Base-by-base conservation (phyloP, 106 monocot species). In the Allium cepa region DNA sequence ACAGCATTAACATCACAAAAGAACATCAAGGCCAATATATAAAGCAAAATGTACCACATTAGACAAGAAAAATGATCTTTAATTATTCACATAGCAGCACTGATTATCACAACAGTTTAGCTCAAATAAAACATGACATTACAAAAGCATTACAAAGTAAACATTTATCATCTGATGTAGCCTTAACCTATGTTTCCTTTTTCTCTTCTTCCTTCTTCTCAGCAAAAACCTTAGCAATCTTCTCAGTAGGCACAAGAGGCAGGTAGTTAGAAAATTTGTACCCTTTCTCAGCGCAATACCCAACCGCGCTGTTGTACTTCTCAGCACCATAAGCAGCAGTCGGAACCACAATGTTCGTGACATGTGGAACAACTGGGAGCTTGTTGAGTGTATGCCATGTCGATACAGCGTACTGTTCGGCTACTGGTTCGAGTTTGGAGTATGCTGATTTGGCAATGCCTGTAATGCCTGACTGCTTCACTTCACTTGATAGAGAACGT, bases 201-300 rank as follows among this genome's bases (percentile, higher is more conserved):
- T 0, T 9, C 56, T 53, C 69, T 14, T 62, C 65, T 8, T 59
- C 48, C 36, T 48, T 65, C 13, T 66, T 59, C 12, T 63, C 52
- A 18, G 71, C 79, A 61, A 89, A 89, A 56, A 78, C 85, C 79
- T 85, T 72, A 10, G 77, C 79, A 12, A 89, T 85, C 64, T 75
- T 79, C 65, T 85, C 82, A 9, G 51, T 75, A 3, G 89, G 89
- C 27, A 89, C 73, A 56, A 71, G 10, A 2, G 88, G 88, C 22
- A 85, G 18, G 55, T 70, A 85, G 26, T 16, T 62, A 14, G 79
- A 63, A 45, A 70, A 71, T 7, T 51, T 16, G 57, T 79, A 77
- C 7, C 77, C 82, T 55, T 53, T 59, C 27, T 56, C 70, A 1
- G 57, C 76, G 10, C 79, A 76, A 52, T 13, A 46, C 14, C n/a